Evolutionary conservation across 2,329 filamentous ascomycete genomes (phyloP), one percentile per base, ranked within the genome.

Genomic region (Tolypocladium sp.): DNA sequence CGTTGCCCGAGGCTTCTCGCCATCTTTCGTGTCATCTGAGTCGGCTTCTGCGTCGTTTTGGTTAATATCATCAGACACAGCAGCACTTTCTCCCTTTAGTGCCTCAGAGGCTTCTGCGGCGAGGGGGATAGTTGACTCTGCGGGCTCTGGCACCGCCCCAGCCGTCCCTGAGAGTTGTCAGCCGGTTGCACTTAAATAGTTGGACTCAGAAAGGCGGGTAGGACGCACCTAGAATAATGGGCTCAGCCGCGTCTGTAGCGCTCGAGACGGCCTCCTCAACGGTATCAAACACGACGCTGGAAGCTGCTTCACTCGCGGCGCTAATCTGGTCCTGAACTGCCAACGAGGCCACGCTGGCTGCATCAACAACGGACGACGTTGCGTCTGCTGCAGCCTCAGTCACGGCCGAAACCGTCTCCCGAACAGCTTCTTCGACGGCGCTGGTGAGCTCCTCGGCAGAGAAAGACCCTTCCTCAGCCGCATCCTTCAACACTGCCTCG

Each of bases 321-420:
- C 53, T 55, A 15, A 55, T 27, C 37, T 55, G 53, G 9, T 55
- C 53, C 37, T 55, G 20, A 12, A 33, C 33, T 30, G 53, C 53
- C 53, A 8, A 15, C 10, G 37, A 25, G 35, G 53, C 53, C 15
- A 33, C 35, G 53, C 53, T 55, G 9, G 62, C 63, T 49, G 63
- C 59, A 0, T 65, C 51, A 7, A 53, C 22, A 3, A 22, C 10
- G 7, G 7, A 42, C 13, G 65, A 60, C 2, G 58, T 53, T 2
- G 59, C 54, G 3, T 61, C 56, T 2, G 62, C 63, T 2, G 63
- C 59, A 17, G 59, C 61, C 10, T 54, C 58, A 6, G 62, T 65
- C 38, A 68, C 63, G 12, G 58, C 62, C 56, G 70, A 70, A 7
- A 68, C 72, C 10, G 67, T 63, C 22, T 54, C 44, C 15, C 60